Conservation (phyloP, 2,329 filamentous ascomycete genomes). For the Pseudopithomyces chartarum region DNA sequence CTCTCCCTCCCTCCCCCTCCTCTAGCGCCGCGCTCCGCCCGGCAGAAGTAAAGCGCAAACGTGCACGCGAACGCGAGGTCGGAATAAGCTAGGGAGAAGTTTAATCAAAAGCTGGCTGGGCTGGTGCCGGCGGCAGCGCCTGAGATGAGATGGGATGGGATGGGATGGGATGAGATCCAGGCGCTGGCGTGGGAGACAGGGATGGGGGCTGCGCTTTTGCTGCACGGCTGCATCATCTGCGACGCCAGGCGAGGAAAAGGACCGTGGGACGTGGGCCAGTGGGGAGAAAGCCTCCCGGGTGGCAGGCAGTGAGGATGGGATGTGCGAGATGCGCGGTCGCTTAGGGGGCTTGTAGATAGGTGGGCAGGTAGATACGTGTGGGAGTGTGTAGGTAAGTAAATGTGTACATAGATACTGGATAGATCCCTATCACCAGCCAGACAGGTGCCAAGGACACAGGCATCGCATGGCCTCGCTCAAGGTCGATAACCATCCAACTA, state of each 20-base stretch:
- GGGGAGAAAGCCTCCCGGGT: not conserved
- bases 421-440: no score
- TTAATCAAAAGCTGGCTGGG: slow-evolving; percentile 27
- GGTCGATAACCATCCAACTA: no score
- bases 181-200: slow-evolving; percentile 8
- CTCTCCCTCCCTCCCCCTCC: no score
- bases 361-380: no score
- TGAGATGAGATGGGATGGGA: slow-evolving; percentile 4
- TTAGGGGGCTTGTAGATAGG: no score
- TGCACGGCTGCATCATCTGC: slow-evolving; percentile 14
- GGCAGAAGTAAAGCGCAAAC: not conserved
- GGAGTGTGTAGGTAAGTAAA: no score
- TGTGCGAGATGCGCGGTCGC: slow-evolving; percentile 12
- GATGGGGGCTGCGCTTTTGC: slow-evolving; percentile 9
- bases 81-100: slow-evolving; percentile 19
- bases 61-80: slow-evolving; percentile 17
- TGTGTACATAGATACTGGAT: no score
- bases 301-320: slow-evolving; percentile 25
- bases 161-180: slow-evolving; percentile 26
- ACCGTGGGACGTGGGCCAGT: not conserved
- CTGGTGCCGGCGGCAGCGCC: no score
- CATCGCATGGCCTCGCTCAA: no score
- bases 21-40: not conserved
- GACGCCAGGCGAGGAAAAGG: not conserved
- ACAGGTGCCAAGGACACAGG: no score